phyloP scores from a whole-genome alignment of 1,139 yeast genomes.

The Yamadazyma aaseri region DNA sequence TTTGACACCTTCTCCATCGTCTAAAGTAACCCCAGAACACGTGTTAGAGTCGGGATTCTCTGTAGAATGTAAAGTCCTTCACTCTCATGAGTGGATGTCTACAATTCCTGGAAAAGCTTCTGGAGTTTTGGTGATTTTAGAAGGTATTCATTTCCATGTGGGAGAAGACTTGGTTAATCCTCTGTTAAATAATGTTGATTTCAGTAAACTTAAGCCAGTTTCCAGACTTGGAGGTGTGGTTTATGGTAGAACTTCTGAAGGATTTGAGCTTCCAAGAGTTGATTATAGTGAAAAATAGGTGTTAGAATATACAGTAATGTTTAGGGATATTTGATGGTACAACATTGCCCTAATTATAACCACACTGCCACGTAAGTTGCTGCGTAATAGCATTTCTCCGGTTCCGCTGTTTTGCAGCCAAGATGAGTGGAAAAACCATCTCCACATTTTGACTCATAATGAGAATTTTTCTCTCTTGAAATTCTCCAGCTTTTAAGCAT shows the following conservation, averaged over 20 bases:
- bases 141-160: constrained; percentile 55
- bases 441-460: background rate
- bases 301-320: too few relatives aligned
- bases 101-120: constrained; percentile 32
- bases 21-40: constrained; percentile 48
- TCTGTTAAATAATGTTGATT: constrained; percentile 39
- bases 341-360: background rate
- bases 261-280: constrained; percentile 39
- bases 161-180: constrained; percentile 51
- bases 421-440: background rate
- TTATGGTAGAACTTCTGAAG: constrained; percentile 44
- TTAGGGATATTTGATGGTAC: background rate
- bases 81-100: constrained; percentile 46
- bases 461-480: background rate
- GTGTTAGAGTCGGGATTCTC: constrained; percentile 63
- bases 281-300: background rate
- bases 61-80: constrained; percentile 49
- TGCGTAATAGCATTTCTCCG: background rate
- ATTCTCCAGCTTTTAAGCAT: background rate
- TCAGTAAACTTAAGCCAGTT: constrained; percentile 50
- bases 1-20: constrained; percentile 44
- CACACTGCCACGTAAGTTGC: background rate
- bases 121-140: constrained; percentile 45
- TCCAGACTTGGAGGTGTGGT: constrained; percentile 54
- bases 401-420: background rate